Percentiles rank a stretch among this genome's conserved stretches.
phyloP scores from a whole-genome alignment of 2,329 filamentous ascomycete genomes.

The Aureobasidium melanogenum region DNA sequence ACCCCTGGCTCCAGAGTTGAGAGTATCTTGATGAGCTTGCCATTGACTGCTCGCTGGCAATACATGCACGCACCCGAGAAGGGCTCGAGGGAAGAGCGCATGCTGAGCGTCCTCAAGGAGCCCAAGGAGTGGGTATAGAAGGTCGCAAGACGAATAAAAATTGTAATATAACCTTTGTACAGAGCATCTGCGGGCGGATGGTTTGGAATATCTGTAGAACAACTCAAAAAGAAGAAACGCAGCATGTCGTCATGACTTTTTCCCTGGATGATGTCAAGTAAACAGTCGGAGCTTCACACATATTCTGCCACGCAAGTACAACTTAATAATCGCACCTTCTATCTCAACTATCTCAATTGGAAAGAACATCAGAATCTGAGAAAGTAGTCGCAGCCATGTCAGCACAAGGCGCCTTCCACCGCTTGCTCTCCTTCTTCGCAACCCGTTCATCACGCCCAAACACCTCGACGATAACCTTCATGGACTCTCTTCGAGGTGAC shows the following conservation, averaged over 20 bases:
- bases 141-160: not conserved
- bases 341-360: not conserved
- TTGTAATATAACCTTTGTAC: constrained; percentile 1
- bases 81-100: constrained; percentile 65
- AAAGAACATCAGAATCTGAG: not conserved
- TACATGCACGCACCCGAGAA: constrained; percentile 87
- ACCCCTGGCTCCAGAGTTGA: constrained; percentile 87
- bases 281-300: not conserved
- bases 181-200: constrained; percentile 10
- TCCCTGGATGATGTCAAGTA: not conserved
- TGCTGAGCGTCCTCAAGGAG: constrained; percentile 62
- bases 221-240: not conserved
- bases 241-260: constrained; percentile 8
- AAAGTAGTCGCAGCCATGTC: constrained; percentile 6
- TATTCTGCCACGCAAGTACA: not conserved
- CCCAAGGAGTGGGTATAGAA: constrained; percentile 53
- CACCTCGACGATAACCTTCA: constrained; percentile 26
- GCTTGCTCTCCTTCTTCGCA: constrained; percentile 29
- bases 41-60: constrained; percentile 84
- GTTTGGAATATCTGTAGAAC: not conserved
- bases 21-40: constrained; percentile 95
- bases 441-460: constrained; percentile 22
- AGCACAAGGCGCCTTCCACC: constrained; percentile 25
- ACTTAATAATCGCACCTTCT: not conserved
- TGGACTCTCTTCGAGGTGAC: constrained; percentile 28